Conservation (phyloP, 192 early-diverging fungal genomes). For the Haplosporangium gracile region DNA sequence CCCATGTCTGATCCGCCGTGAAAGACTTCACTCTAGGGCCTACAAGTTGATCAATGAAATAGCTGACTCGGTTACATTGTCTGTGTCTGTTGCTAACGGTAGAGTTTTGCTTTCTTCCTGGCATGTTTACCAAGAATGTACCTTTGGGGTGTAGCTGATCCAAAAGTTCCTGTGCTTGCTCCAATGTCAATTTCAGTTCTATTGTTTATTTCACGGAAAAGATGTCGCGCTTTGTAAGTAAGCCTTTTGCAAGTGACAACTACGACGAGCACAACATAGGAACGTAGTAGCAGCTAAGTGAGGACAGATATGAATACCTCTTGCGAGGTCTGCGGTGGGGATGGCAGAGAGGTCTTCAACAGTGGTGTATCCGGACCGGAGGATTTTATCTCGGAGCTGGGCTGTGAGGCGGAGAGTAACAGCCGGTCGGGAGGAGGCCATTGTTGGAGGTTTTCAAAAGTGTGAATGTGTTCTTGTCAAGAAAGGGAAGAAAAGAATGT, state of each 20-base stretch:
- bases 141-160: slow-evolving; percentile 18
- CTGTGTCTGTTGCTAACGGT: not conserved
- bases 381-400: slow-evolving; percentile 25
- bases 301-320: slow-evolving; percentile 5
- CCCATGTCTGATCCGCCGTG: slow-evolving; percentile 22
- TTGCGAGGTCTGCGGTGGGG: slow-evolving; percentile 7
- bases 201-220: not conserved
- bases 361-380: slow-evolving; percentile 35
- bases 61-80: not conserved
- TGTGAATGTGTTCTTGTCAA: not conserved
- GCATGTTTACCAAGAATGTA: not conserved
- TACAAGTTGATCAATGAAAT: not conserved
- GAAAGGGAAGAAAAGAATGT: not conserved
- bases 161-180: slow-evolving; percentile 19
- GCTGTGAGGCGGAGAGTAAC: slow-evolving; percentile 35
- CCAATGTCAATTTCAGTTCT: slow-evolving; percentile 31
- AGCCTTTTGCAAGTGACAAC: not conserved
- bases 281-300: not conserved
- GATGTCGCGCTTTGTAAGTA: not conserved
- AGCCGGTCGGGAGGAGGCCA: slow-evolving; percentile 35
- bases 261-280: not conserved
- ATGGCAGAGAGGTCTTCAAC: slow-evolving; percentile 28
- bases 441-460: not conserved
- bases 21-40: not conserved
- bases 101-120: not conserved